Evolutionary conservation across 108 stramenopile species (phyloP), one percentile per base, ranked within the genome.

Genomic region (Cyclotella cryptica): DNA sequence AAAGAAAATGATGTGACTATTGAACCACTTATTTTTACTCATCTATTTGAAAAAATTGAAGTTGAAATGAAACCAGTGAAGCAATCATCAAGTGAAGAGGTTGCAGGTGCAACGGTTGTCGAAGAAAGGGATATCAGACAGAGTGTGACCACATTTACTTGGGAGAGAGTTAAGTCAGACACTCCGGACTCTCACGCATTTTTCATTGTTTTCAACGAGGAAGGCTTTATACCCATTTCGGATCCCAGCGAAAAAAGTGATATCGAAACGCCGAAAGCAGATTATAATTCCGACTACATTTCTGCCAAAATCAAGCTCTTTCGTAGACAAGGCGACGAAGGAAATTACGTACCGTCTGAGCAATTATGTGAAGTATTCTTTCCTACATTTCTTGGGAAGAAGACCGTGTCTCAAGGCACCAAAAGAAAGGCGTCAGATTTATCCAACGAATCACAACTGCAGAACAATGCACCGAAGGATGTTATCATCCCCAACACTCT

Each of bases 151-250:
- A 77, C 61, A 19, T 47, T 82, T 44, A 72, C 74, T 9, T 82
- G 81, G 81, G 69, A 82, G 10, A 40, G 81, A 24, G 39, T 29
- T 28, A 71, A 58, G 41, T 47, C 61, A 17, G 47, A 35, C 17
- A 84, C 84, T 0, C 72, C 87, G 8, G 93, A 94, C 76, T 74
- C 90, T 1, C 80, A 87, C 71, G 93, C 90, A 19, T 94, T 91
- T 57, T 67, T 77, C 9, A 64, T 90, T 21, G 58, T 75, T 14
- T 85, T 87, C 26, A 65, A 65, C 40, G 81, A 82, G 44, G 63
- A 71, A 65, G 60, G 70, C n/a, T 45, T 54, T 24, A 26, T 62
- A 7, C 61, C 35, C 19, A n/a, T 39, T 1, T 79, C 46, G 47
- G 62, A 77, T 81, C 52, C 84, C 49, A 70, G 57, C 70, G 76